Evolutionary conservation across 164 flowering plant genomes (phyloP), one percentile per base, ranked within the genome.

Genomic region (Chloranthus sessilifolius): DNA sequence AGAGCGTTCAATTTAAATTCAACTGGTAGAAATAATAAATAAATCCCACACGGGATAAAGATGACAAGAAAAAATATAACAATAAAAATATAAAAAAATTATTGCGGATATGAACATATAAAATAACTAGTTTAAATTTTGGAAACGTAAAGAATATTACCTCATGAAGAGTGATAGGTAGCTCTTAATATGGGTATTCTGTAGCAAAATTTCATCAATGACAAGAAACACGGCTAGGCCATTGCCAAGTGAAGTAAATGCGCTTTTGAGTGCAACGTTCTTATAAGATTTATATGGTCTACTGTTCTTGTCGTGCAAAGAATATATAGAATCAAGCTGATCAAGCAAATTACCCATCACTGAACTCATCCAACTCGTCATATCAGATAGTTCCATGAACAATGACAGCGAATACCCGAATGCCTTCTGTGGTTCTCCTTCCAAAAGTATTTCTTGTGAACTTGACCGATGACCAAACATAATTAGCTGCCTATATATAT

Each of bases 351-450:
- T 65, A 19, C 61, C 55, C 50, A 54, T 21, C 50, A 60, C 49
- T 0, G 27, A 53, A 52, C 37, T 56, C 65, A 60, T 60, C 39
- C 57, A 50, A 51, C 33, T 19, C 8, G 61, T 50, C 20, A 60
- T 51, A 14, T 65, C 65, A n/a, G 50, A 60, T 41, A 65, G 29
- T 27, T 65, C 70, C 58, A 60, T 55, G 53, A 65, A 65, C 41
- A 65, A 19, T 21, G 65, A 55, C 37, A 65, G 16, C 3, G 65
- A 56, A 41, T 47, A 50, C 52, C 70, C 65, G 45, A 65, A 65
- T 5, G 70, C 58, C 58, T 65, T 65, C 26, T 60, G 70, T 3
- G 70, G 61, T 34, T 65, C 65, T 51, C 70, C 70, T 45, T 65
- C 65, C 48, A 65, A 41, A 24, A 65, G 65, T 34, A 54, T 51